These are phyloP conservation scores for Solanum pimpinellifolium DNA, from an alignment of 257 asterid species.

Conservation along the genomic window DNA sequence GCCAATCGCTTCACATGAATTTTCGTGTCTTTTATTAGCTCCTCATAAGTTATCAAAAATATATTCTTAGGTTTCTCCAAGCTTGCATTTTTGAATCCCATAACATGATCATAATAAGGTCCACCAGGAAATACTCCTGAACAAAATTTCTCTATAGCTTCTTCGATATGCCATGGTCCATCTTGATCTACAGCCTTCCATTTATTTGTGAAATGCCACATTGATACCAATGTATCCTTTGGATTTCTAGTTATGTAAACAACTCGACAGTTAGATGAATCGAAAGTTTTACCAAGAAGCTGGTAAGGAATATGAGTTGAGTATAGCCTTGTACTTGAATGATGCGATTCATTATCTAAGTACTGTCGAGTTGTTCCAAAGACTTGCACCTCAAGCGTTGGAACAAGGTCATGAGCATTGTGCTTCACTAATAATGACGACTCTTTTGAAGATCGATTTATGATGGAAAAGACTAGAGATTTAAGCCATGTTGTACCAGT, in stretches of 20 bases:
- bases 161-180: not conserved
- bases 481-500: slow-evolving; percentile 9
- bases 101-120: slow-evolving; percentile 2
- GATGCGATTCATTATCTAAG: not conserved
- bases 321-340: not conserved
- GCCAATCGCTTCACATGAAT: not conserved
- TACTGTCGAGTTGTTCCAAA: not conserved
- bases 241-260: not conserved
- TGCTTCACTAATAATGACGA: not conserved
- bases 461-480: not conserved
- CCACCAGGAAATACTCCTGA: not conserved
- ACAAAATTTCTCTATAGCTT: not conserved
- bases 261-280: not conserved
- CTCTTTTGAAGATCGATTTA: not conserved
- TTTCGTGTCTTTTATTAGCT: not conserved
- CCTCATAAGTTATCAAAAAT: slow-evolving; percentile 1
- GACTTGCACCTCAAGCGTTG: not conserved
- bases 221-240: not conserved
- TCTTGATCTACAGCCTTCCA: not conserved
- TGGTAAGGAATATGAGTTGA: not conserved
- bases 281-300: not conserved
- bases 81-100: not conserved
- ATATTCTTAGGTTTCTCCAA: not conserved
- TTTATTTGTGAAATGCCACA: not conserved
- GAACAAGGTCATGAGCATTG: not conserved